phyloP scores from a whole-genome alignment of 176 grass and related monocot species.

The Bonia amplexicaulis region DNA sequence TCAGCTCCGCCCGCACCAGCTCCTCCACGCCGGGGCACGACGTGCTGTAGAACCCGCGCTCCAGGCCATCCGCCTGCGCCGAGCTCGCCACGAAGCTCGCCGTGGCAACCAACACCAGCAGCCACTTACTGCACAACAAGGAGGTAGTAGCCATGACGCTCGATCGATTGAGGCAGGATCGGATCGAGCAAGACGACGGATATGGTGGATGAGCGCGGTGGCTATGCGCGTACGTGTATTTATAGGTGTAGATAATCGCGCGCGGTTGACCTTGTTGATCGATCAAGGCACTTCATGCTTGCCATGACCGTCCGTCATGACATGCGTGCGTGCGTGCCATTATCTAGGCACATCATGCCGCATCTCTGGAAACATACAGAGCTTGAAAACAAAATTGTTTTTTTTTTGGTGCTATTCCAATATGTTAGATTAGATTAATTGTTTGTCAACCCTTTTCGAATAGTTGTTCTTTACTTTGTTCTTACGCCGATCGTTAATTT shows the following conservation, averaged over 20 bases:
- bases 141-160: not conserved
- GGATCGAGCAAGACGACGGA: not conserved
- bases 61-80: slow-evolving; percentile 7
- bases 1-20: slow-evolving; percentile 25
- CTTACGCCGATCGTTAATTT: too few species aligned
- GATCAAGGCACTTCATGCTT: not conserved
- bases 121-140: not conserved
- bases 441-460: too few species aligned
- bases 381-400: too few species aligned
- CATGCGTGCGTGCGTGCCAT: not conserved
- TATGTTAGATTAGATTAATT: too few species aligned
- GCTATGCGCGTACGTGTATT: too few species aligned
- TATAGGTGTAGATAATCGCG: too few species aligned
- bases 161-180: not conserved
- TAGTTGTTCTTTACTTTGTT: too few species aligned
- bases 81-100: not conserved
- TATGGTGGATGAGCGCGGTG: not conserved
- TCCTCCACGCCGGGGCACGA: slow-evolving; percentile 45
- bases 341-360: too few species aligned
- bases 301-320: not conserved
- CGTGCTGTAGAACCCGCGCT: slow-evolving; percentile 37
- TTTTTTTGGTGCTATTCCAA: too few species aligned
- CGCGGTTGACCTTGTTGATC: slow-evolving; percentile 9
- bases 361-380: too few species aligned
- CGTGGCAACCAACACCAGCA: not conserved